Base-by-base conservation (phyloP, 2,329 filamentous ascomycete species). In the Verticillium tricorpus region DNA sequence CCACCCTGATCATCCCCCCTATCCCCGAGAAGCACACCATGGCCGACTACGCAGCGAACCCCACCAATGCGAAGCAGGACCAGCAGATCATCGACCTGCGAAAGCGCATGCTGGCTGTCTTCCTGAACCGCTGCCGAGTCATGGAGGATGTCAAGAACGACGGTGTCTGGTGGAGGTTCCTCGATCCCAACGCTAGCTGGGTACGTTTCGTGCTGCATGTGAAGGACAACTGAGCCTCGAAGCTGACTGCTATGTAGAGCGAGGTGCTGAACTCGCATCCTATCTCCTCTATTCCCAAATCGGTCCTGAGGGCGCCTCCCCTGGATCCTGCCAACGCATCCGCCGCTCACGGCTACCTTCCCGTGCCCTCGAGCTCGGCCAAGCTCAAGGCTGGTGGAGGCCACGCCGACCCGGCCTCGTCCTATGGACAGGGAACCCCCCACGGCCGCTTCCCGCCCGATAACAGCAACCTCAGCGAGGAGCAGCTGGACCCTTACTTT, bases 1-100 rank as follows among this genome's bases (percentile, higher is more conserved):
- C 96, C 8, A 99, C 95, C 0, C 84, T 99, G 52, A 91, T 99
- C 69, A 91, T 99, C 59, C 96, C 95, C 8, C 95, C 95, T 3
- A 99, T 99, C 70, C 95, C 95, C 25, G 96, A 99, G 78, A 99
- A 99, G 77, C 95, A 99, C 76, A 95, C 93, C 56, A 96, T 99
- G 90, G 94, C 94, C 64, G 95, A 99, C 75, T 99, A 99, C 73
- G 95, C 95, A 17, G 93, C 96, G 32, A 98, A 97, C 70, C 95
- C 96, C 1, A 99, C 95, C 40, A 97, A 94, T 70, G 96, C 96
- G 19, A 99, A 97, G 75, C 94, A 99, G 76, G 96, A 99, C 73
- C 89, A 93, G 62, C 91, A 94, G 64, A 99, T 98, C 56, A 99
- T 99, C 66, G 95, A 99, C 72, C 80, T 98, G 67, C 87, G 95